Conservation (phyloP, 2,329 filamentous ascomycete species). For the Pseudogymnoascus sp. region DNA sequence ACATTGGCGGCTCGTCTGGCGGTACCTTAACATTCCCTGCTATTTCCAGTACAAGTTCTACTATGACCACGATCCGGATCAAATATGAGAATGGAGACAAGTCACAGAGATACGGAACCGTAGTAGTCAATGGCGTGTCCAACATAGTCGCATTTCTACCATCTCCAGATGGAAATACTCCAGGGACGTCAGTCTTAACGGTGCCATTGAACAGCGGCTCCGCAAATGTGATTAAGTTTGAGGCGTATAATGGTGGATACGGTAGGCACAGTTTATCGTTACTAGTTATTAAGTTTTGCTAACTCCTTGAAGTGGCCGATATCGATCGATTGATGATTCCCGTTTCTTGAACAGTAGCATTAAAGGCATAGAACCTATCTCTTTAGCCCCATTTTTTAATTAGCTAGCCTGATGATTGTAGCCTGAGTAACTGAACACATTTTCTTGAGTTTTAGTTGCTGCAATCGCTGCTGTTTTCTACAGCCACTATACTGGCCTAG, state of each 20-base stretch:
- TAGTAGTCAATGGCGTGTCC: constrained; percentile 45
- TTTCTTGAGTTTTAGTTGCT: too few species aligned
- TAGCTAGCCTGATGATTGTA: too few species aligned
- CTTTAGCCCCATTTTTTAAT: too few species aligned
- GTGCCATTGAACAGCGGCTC: constrained; percentile 38
- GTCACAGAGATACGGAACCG: constrained; percentile 41
- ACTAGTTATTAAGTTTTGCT: constrained; percentile 9
- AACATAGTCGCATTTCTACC: constrained; percentile 48
- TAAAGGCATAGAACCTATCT: too few species aligned
- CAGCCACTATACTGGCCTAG: too few species aligned
- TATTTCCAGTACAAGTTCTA: constrained; percentile 36
- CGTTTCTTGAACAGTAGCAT: constrained; percentile 21
- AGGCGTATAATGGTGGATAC: constrained; percentile 32
- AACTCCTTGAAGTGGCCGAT: constrained; percentile 34
- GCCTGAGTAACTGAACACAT: too few species aligned
- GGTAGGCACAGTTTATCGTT: constrained; percentile 21
- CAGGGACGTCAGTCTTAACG: constrained; percentile 39
- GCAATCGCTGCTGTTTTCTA: too few species aligned
- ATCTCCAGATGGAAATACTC: constrained; percentile 34
- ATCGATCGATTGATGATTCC: constrained; percentile 48
- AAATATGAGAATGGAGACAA: constrained; percentile 49
- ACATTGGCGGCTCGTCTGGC: constrained; percentile 40
- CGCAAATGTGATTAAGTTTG: constrained; percentile 41
- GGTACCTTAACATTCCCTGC: constrained; percentile 40
- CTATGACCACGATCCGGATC: constrained; percentile 43